phyloP scores from a whole-genome alignment of 2,329 filamentous ascomycete genomes.

The Pyricularia sp. region DNA sequence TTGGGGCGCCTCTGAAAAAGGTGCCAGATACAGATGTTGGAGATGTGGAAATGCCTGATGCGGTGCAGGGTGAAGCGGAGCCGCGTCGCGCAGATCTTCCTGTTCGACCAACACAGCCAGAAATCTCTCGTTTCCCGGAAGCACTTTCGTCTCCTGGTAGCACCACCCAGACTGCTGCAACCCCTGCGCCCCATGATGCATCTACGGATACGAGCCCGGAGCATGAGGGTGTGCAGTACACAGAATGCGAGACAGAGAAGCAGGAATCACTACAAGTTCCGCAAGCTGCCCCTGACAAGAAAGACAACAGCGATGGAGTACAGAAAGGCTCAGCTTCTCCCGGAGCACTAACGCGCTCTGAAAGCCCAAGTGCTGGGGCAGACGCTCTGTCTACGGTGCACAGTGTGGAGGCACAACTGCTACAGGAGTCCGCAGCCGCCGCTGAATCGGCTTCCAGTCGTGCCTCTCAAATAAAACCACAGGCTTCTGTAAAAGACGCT shows the following conservation, averaged over 20 bases:
- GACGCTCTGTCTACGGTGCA: conserved; percentile 11
- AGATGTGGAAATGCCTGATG: conserved; percentile 1
- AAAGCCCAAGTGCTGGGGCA: neutral
- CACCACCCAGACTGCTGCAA: conserved; percentile 60
- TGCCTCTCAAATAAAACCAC: neutral
- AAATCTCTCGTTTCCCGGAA: conserved; percentile 19
- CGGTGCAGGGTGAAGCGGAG: neutral
- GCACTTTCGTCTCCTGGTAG: conserved; percentile 45
- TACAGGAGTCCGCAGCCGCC: conserved; percentile 26
- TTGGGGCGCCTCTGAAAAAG: neutral
- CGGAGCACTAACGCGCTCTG: neutral
- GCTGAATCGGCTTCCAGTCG: neutral
- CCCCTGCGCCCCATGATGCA: conserved; percentile 52
- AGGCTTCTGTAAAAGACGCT: neutral
- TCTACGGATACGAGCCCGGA: conserved; percentile 67
- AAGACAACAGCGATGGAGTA: neutral
- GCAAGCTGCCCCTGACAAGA: conserved; percentile 1
- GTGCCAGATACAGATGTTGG: neutral
- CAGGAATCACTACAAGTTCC: conserved; percentile 14
- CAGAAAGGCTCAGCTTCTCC: neutral
- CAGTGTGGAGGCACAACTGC: conserved; percentile 30
- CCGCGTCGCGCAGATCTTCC: neutral
- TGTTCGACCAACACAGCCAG: neutral
- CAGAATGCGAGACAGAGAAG: conserved; percentile 30
- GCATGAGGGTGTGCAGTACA: conserved; percentile 47